Percentiles rank a stretch among this genome's conserved stretches.
phyloP scores from a whole-genome alignment of 345 rosid species.

The Pseudoturritis turrita region DNA sequence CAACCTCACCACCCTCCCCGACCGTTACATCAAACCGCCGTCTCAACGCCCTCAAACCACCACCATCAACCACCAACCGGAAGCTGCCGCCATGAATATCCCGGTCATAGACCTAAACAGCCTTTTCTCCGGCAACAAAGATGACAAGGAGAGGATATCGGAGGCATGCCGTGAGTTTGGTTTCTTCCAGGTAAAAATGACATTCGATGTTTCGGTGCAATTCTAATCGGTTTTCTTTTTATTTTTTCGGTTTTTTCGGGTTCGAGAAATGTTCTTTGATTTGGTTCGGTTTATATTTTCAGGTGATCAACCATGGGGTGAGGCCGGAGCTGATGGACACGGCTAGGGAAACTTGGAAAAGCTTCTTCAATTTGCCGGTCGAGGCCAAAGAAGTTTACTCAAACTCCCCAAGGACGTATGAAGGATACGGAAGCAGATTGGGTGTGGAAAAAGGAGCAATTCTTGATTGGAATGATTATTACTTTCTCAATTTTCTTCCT shows the following conservation, averaged over 20 bases:
- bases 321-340: conserved; percentile 52
- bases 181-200: conserved; percentile 55
- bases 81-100: conserved; percentile 35
- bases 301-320: conserved; percentile 73
- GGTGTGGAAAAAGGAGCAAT: conserved; percentile 79
- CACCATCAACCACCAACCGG: neutral
- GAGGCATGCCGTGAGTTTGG: conserved; percentile 80
- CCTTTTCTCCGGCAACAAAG: conserved; percentile 20
- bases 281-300: neutral
- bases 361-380: conserved; percentile 64
- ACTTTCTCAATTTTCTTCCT: conserved; percentile 72
- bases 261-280: neutral
- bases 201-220: neutral
- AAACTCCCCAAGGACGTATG: conserved; percentile 73
- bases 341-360: conserved; percentile 55
- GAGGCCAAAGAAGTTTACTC: conserved; percentile 62
- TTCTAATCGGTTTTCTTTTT: neutral
- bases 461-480: conserved; percentile 97
- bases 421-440: conserved; percentile 90
- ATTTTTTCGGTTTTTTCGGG: neutral
- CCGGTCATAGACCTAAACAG: conserved; percentile 67
- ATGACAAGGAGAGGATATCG: conserved; percentile 34
- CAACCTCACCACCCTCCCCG: conserved; percentile 41
- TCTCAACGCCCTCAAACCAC: conserved; percentile 36
- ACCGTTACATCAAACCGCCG: conserved; percentile 54